phyloP scores from a whole-genome alignment of 2,329 filamentous ascomycete species.

The Aspergillus texensis region DNA sequence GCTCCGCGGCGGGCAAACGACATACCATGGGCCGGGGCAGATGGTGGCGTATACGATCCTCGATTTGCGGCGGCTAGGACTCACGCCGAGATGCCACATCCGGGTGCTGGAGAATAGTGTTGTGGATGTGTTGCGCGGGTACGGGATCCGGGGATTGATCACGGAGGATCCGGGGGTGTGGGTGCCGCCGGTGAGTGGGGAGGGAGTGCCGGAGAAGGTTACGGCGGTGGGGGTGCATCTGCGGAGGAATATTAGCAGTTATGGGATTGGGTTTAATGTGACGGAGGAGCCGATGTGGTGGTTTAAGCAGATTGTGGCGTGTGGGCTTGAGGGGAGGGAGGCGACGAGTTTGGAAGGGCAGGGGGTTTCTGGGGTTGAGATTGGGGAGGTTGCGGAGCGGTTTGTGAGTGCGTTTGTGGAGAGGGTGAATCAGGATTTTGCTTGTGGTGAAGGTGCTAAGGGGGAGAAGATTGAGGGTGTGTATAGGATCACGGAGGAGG shows the following conservation, averaged over 20 bases:
- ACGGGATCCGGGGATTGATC: constrained; percentile 63
- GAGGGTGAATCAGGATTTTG: constrained; percentile 39
- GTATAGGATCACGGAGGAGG: constrained; percentile 40
- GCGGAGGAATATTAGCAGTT: constrained; percentile 76
- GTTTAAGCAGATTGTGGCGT: constrained; percentile 77
- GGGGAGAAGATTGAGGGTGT: constrained; percentile 44
- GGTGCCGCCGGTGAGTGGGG: constrained; percentile 47
- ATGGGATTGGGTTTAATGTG: constrained; percentile 73
- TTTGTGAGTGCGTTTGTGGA: constrained; percentile 45
- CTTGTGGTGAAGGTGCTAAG: constrained; percentile 29
- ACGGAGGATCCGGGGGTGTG: constrained; percentile 85
- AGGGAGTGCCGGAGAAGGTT: constrained; percentile 63
- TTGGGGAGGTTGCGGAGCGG: constrained; percentile 43
- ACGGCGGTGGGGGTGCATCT: constrained; percentile 92
- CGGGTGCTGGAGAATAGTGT: constrained; percentile 76
- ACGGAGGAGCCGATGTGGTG: constrained; percentile 65
- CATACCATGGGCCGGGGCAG: constrained; percentile 94
- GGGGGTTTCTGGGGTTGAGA: constrained; percentile 30
- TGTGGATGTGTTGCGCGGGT: constrained; percentile 64
- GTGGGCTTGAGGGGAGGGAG: constrained; percentile 77
- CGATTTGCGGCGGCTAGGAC: constrained; percentile 70
- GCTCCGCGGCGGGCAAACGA: constrained; percentile 85
- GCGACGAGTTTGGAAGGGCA: constrained; percentile 73
- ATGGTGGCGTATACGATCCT: constrained; percentile 88
- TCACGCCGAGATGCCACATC: constrained; percentile 77